Percentiles rank a stretch among this genome's conserved stretches.
These are phyloP conservation scores for Mayamaea pseudoterrestris DNA, from an alignment of 108 stramenopile genomes.

Conservation along the genomic window DNA sequence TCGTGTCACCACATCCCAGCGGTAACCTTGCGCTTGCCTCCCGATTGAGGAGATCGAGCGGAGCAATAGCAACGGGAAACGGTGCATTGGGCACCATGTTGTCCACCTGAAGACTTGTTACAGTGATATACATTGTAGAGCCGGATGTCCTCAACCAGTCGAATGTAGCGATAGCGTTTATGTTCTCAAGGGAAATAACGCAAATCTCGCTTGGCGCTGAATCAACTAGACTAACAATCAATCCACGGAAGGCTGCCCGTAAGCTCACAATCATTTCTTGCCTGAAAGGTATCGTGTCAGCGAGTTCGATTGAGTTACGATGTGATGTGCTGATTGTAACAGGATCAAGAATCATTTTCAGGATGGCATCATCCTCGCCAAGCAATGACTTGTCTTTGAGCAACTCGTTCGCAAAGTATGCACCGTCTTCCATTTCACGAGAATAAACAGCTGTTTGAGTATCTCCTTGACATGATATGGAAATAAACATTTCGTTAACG, in stretches of 20 bases:
- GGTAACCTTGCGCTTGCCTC: not conserved
- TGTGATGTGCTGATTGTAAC: too few relatives aligned
- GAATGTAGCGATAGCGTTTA: conserved; percentile 46
- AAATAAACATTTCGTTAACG: too few relatives aligned
- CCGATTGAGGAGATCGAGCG: conserved; percentile 1
- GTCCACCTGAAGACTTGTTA: conserved; percentile 67
- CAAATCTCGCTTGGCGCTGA: conserved; percentile 52
- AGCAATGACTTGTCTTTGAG: too few relatives aligned
- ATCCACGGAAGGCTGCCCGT: conserved; percentile 26
- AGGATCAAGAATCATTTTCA: too few relatives aligned
- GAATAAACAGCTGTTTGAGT: too few relatives aligned
- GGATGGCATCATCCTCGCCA: too few relatives aligned
- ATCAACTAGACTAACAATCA: conserved; percentile 60
- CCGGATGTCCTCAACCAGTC: conserved; percentile 34
- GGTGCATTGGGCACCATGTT: conserved; percentile 63
- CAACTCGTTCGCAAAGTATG: too few relatives aligned
- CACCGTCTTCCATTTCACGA: too few relatives aligned
- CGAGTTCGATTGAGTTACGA: too few relatives aligned
- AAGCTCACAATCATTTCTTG: too few relatives aligned
- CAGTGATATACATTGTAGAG: conserved; percentile 25
- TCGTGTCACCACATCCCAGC: not conserved
- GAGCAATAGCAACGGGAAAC: conserved; percentile 58
- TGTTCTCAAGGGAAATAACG: conserved; percentile 30
- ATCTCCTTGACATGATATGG: too few relatives aligned
- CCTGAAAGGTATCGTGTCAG: too few relatives aligned